Evolutionary conservation across 768 basidiomycete genomes (phyloP).

Genomic region (Vishniacozyma victoriae): DNA sequence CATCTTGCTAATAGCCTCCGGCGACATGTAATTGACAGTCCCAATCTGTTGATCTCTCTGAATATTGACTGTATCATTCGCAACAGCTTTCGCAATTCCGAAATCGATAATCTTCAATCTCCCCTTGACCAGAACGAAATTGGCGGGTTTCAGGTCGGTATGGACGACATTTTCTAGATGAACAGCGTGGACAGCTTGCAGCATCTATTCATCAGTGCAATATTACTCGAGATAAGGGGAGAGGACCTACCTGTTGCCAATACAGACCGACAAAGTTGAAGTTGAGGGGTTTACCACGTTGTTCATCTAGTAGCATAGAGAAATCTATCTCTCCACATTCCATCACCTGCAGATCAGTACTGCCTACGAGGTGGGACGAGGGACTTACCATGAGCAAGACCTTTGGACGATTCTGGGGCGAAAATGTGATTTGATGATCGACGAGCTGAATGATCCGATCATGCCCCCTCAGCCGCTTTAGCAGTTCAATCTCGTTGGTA

Average conservation of each 20-base stretch:
- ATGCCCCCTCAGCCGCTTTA: constrained; percentile 92
- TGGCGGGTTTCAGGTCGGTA: constrained; percentile 95
- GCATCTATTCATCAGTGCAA: constrained; percentile 61
- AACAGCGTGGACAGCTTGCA: constrained; percentile 96
- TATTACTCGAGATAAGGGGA: not conserved
- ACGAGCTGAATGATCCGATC: constrained; percentile 83
- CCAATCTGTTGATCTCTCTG: constrained; percentile 95
- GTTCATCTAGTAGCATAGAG: constrained; percentile 72
- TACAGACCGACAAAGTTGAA: constrained; percentile 93
- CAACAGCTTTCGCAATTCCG: constrained; percentile 98
- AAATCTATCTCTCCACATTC: constrained; percentile 95
- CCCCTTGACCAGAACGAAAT: constrained; percentile 92
- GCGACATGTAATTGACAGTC: constrained; percentile 98
- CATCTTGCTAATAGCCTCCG: constrained; percentile 77
- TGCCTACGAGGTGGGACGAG: not conserved
- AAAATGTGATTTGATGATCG: constrained; percentile 83
- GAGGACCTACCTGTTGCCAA: constrained; percentile 78
- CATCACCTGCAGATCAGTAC: constrained; percentile 59
- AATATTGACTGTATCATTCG: constrained; percentile 97
- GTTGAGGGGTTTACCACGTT: constrained; percentile 74
- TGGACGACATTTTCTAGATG: constrained; percentile 99
- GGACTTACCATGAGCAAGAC: constrained; percentile 57
- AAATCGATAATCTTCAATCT: constrained; percentile 97
- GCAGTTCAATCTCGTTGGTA: constrained; percentile 89
- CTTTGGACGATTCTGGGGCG: constrained; percentile 53